Evolutionary conservation across 306 rosid genomes (phyloP), one percentile per base, ranked within the genome.

Genomic region (Cucumis hystrix): DNA sequence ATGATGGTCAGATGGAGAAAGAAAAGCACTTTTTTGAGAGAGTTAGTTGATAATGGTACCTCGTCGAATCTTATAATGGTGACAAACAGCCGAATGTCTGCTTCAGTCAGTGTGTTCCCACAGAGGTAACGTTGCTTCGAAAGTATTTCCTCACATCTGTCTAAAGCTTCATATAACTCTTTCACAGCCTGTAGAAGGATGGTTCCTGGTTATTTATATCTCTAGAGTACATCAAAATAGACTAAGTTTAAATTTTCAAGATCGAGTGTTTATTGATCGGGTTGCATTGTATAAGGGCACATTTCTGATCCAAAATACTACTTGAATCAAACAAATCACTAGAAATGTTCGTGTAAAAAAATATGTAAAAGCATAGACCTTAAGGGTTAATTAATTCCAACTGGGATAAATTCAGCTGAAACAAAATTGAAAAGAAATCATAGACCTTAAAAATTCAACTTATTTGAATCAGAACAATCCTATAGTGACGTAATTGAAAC

Each of bases 1-100:
- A 20, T 40, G 9, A 8, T 16, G 65, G 4, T 47, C 16, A 47
- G 5, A 47, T 47, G 54, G 12, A 47, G 54, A 52, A 25, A 73
- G 71, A 15, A 3, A 63, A 35, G 21, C 30, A 43, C 40, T 10
- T 63, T 39, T 17, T 25, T 7, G 4, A 74, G n/a, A 40, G 18
- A 8, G 20, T 23, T 3, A 6, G 63, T 45, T 39, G 58, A 66
- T n/a, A 75, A 37, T 14, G 49, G 67, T 87, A 95, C 98, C 98
- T 95, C 97, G 43, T 95, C 98, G 81, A 95, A 95, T 90, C 98
- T 85, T 82, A 92, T 92, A 43, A 95, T 87, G 74, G 98, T 95
- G 80, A 95, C 98, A 67, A 95, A 95, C 83, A 95, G 82, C 18
- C 96, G 96, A 79, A 95, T 78, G 82, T 95, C 98, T n/a, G 97